These are phyloP conservation scores for Peronosclerospora sorghi DNA, from an alignment of 352 stramenopile genomes.

Conservation along the genomic window DNA sequence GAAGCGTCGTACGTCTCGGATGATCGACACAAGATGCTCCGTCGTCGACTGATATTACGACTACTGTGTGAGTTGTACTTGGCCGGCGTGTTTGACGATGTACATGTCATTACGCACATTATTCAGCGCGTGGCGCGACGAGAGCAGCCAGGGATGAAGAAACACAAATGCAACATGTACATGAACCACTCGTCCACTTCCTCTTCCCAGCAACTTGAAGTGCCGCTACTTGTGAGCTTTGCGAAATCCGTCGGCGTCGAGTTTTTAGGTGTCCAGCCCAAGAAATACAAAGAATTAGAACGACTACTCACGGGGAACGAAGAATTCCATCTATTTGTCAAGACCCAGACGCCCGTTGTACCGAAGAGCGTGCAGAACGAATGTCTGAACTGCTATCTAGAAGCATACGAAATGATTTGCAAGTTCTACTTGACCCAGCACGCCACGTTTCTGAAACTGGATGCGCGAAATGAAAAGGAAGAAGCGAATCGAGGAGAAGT, in stretches of 20 bases:
- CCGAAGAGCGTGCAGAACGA: constrained; percentile 45
- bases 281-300: constrained; percentile 55
- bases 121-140: constrained; percentile 60
- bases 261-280: constrained; percentile 61
- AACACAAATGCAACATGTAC: constrained; percentile 34
- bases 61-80: constrained; percentile 81
- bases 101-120: constrained; percentile 65
- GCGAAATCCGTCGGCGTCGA: constrained; percentile 88
- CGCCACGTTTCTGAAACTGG: constrained; percentile 82
- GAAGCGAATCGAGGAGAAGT: constrained; percentile 76
- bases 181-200: constrained; percentile 3
- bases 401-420: constrained; percentile 83
- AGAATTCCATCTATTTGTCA: constrained; percentile 33
- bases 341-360: constrained; percentile 38
- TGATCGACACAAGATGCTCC: constrained; percentile 68
- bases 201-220: constrained; percentile 72
- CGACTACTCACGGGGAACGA: constrained; percentile 18
- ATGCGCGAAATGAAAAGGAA: constrained; percentile 89
- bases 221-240: constrained; percentile 90
- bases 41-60: constrained; percentile 59
- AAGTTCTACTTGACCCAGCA: constrained; percentile 88
- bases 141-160: constrained; percentile 20
- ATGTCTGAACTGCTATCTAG: constrained; percentile 72
- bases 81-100: constrained; percentile 65
- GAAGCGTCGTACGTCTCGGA: constrained; percentile 47